Evolutionary conservation across 176 grass and related monocot genomes (phyloP).

Genomic region (Oryza glumipatula): DNA sequence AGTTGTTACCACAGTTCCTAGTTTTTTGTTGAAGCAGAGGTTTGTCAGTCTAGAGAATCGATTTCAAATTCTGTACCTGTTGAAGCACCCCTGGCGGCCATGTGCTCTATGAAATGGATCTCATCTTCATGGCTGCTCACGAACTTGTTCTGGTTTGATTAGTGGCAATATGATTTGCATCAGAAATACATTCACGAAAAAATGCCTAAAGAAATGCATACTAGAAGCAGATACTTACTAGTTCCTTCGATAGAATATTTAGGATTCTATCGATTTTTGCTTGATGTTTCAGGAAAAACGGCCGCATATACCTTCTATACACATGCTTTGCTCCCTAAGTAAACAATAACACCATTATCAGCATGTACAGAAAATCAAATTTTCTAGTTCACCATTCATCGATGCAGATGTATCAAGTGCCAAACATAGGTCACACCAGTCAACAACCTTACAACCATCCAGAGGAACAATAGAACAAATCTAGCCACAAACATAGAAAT

Average conservation of each 20-base stretch:
- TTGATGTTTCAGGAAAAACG: constrained; percentile 87
- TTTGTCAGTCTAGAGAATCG: background rate
- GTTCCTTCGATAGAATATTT: constrained; percentile 66
- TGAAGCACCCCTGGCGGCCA: constrained; percentile 64
- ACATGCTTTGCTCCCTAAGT: constrained; percentile 89
- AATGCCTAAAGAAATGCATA: background rate
- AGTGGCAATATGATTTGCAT: constrained; percentile 21
- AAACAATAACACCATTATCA: constrained; percentile 28
- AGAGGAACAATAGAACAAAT: constrained; percentile 17
- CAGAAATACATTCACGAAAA: constrained; percentile 36
- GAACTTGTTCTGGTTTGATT: constrained; percentile 74
- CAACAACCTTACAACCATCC: background rate
- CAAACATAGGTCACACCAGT: background rate
- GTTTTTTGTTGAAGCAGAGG: background rate
- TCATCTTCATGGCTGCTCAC: constrained; percentile 81
- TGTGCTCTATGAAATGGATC: constrained; percentile 67
- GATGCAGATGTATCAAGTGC: background rate
- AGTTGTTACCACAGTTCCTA: constrained; percentile 21
- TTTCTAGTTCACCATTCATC: background rate
- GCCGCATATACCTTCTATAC: constrained; percentile 73
- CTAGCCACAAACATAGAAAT: background rate
- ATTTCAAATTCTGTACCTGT: constrained; percentile 59
- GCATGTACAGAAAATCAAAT: background rate
- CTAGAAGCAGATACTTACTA: constrained; percentile 61
- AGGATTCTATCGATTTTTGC: constrained; percentile 80